Base-by-base conservation (phyloP, 2,329 filamentous ascomycete genomes). In the Aspergillus pseudoviridinutans region DNA sequence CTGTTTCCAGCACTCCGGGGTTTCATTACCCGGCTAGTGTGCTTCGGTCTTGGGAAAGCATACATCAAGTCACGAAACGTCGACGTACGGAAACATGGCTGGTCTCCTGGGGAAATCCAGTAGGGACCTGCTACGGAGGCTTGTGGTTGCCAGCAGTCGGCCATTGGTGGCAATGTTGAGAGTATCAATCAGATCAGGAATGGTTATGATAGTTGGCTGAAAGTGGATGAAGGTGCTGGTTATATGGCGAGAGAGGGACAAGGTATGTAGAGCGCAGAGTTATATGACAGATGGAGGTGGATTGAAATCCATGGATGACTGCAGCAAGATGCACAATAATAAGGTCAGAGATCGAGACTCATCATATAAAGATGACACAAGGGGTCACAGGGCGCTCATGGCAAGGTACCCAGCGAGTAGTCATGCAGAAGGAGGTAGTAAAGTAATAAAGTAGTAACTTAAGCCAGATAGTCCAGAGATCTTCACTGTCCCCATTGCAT, bases 1-100 rank as follows among this genome's bases (percentile, higher is more conserved):
- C 88, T 90, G 74, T 84, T 89, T 77, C 80, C 89, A 62, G 86
- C 82, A 72, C 87, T 89, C 62, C 77, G 82, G 14, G 87, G 85
- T 72, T 90, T 90, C 56, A 75, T 75, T 42, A 90, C 78, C 59
- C 87, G 69, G 28, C 67, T 58, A 4, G 61, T 64, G 25, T 81
- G 82, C 84, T 86, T 57, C 77, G 75, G 58, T 74, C 76, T 64
- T 75, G 78, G 51, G 71, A 74, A 66, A 78, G 80, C 70, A 80
- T 81, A 64, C 22, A 66, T 61, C 62, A 80, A 78, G 61, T 77
- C 80, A 8, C 68, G 68, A 55, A 70, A 64, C 27, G 60, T 64
- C 42, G 63, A 55, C 28, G 65, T 54, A 29, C 63, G 62, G 50
- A 59, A 61, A 63, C 61, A 67, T 55, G 57, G 54, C 53, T 61